phyloP scores from a whole-genome alignment of 495 filamentous ascomycete species.

The Talaromyces ruber region DNA sequence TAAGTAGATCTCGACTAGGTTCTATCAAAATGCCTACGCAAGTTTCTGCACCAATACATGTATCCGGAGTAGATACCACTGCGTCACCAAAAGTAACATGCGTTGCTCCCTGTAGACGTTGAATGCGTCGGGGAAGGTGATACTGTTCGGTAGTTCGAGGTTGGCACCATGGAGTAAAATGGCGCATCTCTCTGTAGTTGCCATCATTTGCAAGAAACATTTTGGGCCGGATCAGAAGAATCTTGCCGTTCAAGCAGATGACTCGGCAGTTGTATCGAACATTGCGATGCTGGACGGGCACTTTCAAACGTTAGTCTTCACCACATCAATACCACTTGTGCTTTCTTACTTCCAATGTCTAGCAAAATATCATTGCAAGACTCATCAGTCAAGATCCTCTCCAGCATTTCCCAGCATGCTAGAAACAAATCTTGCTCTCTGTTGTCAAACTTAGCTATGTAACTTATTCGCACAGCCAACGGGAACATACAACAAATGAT shows the following conservation, averaged over 20 bases:
- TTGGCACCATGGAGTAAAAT: conserved; percentile 61
- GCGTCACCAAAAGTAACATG: conserved; percentile 70
- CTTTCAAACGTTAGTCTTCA: neutral
- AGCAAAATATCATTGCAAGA: conserved; percentile 69
- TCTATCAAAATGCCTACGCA: conserved; percentile 31
- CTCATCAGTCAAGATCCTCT: conserved; percentile 52
- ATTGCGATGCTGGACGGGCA: conserved; percentile 46
- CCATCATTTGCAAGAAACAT: conserved; percentile 77
- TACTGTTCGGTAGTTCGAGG: conserved; percentile 59
- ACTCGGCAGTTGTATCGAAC: conserved; percentile 68
- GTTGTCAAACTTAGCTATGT: conserved; percentile 15
- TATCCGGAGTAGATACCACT: conserved; percentile 65
- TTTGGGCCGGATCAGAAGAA: conserved; percentile 74
- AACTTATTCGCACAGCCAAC: neutral
- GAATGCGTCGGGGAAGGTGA: conserved; percentile 58
- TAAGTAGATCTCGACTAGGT: neutral
- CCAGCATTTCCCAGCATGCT: conserved; percentile 68
- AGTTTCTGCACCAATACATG: conserved; percentile 62
- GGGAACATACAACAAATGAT: conserved; percentile 54
- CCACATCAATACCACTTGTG: conserved; percentile 31
- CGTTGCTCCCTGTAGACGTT: conserved; percentile 49
- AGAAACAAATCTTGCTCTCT: conserved; percentile 38
- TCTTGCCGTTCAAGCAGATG: conserved; percentile 57
- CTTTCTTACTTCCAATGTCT: conserved; percentile 49
- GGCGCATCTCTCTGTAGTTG: conserved; percentile 61